These are phyloP conservation scores for Neurospora discreta DNA, from an alignment of 495 filamentous ascomycete genomes.

Conservation along the genomic window DNA sequence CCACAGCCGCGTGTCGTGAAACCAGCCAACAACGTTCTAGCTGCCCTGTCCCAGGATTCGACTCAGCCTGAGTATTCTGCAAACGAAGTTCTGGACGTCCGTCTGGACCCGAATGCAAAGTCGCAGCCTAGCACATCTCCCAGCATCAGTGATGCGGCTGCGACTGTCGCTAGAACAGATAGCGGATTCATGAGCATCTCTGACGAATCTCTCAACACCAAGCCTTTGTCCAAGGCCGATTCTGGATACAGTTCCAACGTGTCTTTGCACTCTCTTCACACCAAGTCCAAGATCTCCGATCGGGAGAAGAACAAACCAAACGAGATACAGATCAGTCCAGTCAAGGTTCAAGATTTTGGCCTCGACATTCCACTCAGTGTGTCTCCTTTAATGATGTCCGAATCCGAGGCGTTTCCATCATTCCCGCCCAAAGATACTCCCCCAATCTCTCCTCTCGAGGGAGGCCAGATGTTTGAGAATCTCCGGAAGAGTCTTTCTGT, in stretches of 20 bases:
- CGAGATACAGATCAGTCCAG: conserved; percentile 4
- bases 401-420: conserved; percentile 17
- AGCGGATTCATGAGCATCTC: conserved; percentile 33
- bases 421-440: conserved; percentile 21
- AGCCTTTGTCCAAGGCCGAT: conserved; percentile 39
- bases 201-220: conserved; percentile 21
- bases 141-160: conserved; percentile 3
- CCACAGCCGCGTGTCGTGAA: conserved; percentile 6
- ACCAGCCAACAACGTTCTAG: conserved; percentile 8
- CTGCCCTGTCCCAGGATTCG: conserved; percentile 4
- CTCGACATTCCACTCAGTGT: not conserved
- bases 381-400: not conserved
- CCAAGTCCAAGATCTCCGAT: conserved; percentile 5
- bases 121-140: conserved; percentile 9
- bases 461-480: not conserved
- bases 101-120: conserved; percentile 31
- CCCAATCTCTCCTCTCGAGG: not conserved
- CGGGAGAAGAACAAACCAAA: not conserved
- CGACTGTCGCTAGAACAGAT: conserved; percentile 26
- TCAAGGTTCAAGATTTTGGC: not conserved
- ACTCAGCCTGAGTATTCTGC: conserved; percentile 22
- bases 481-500: conserved; percentile 1
- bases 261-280: conserved; percentile 35
- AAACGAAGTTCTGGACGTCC: conserved; percentile 29
- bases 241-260: conserved; percentile 47